These are phyloP conservation scores for Colletotrichum cuscutae DNA, from an alignment of 2,329 filamentous ascomycete species.

Conservation along the genomic window DNA sequence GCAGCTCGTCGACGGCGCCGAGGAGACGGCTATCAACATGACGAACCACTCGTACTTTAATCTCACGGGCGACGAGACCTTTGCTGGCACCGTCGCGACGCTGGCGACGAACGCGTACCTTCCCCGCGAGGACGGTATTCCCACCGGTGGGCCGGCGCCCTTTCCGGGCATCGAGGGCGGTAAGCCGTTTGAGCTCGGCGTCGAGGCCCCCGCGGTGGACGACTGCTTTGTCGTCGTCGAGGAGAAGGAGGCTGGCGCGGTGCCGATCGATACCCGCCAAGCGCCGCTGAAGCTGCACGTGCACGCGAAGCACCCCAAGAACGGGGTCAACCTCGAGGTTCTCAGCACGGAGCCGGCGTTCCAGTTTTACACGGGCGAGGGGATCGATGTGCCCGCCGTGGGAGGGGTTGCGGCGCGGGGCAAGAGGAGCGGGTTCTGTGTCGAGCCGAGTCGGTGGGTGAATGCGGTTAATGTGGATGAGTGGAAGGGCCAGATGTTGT, in stretches of 20 bases:
- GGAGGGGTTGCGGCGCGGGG: slow-evolving; percentile 72
- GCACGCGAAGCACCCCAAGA: slow-evolving; percentile 77
- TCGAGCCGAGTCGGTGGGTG: slow-evolving; percentile 91
- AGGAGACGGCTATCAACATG: slow-evolving; percentile 93
- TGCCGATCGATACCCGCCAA: slow-evolving; percentile 74
- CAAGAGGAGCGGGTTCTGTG: slow-evolving; percentile 82
- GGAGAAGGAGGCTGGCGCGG: slow-evolving; percentile 66
- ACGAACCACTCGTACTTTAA: slow-evolving; percentile 94
- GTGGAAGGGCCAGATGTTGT: slow-evolving; percentile 81
- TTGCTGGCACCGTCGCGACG: slow-evolving; percentile 72
- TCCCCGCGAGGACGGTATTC: slow-evolving; percentile 81
- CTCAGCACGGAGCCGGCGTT: slow-evolving; percentile 94
- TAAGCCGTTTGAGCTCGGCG: slow-evolving; percentile 77
- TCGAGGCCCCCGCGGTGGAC: slow-evolving; percentile 80
- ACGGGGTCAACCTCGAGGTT: slow-evolving; percentile 85
- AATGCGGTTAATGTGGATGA: slow-evolving; percentile 86
- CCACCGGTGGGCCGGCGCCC: slow-evolving; percentile 71
- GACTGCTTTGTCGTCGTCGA: slow-evolving; percentile 87
- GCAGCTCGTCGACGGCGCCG: slow-evolving; percentile 75
- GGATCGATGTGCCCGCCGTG: slow-evolving; percentile 79
- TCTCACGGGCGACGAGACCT: slow-evolving; percentile 62
- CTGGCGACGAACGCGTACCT: slow-evolving; percentile 74
- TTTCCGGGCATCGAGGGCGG: slow-evolving; percentile 74
- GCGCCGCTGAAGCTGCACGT: slow-evolving; percentile 74
- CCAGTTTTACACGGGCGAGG: slow-evolving; percentile 94